These are phyloP conservation scores for Neostapfia colusana DNA, from an alignment of 176 grass and related monocot species.

Conservation along the genomic window DNA sequence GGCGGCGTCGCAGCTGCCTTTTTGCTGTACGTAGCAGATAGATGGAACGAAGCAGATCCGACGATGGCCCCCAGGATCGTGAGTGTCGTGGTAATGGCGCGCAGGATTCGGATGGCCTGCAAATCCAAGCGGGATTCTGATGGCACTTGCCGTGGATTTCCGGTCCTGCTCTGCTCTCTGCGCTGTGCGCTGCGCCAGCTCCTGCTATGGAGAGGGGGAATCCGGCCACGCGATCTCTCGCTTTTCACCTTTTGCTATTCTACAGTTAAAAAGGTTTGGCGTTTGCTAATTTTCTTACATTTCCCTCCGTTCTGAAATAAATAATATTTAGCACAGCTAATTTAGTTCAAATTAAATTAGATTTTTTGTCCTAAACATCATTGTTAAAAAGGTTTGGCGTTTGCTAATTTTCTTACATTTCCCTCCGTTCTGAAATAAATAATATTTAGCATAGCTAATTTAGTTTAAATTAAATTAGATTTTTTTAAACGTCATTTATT, in stretches of 20 bases:
- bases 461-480: too few species aligned
- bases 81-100: constrained; percentile 53
- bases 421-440: too few species aligned
- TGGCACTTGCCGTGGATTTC: constrained; percentile 54
- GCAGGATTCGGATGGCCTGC: constrained; percentile 53
- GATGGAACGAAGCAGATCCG: constrained; percentile 32
- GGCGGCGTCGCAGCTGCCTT: background rate
- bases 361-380: too few species aligned
- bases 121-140: constrained; percentile 54
- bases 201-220: constrained; percentile 18
- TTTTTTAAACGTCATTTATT: too few species aligned
- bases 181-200: constrained; percentile 1
- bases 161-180: constrained; percentile 28
- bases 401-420: too few species aligned
- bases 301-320: too few species aligned
- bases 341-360: too few species aligned
- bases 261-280: constrained; percentile 23
- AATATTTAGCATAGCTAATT: too few species aligned
- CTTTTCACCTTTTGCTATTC: constrained; percentile 22
- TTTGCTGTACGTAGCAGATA: constrained; percentile 44
- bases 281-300: too few species aligned
- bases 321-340: too few species aligned
- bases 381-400: too few species aligned
- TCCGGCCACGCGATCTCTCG: constrained; percentile 37
- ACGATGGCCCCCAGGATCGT: constrained; percentile 41